Conservation (phyloP, 495 filamentous ascomycete species). For the Hyaloscypha finlandica region DNA sequence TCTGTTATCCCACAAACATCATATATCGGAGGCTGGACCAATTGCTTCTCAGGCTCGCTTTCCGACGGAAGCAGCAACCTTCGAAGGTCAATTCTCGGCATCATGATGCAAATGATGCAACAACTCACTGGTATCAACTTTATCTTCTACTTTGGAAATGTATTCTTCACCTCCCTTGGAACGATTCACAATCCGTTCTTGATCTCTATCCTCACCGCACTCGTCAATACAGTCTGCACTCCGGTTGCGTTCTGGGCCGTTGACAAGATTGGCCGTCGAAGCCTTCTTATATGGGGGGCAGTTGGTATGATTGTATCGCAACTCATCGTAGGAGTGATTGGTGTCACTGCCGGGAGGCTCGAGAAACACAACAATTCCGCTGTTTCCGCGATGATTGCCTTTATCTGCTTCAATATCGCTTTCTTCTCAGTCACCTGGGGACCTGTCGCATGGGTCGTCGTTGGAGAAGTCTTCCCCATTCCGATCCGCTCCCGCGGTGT, state of each 20-base stretch:
- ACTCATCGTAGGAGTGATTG: slow-evolving; percentile 80
- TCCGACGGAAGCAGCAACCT: slow-evolving; percentile 58
- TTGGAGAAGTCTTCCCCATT: slow-evolving; percentile 85
- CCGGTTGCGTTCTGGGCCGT: slow-evolving; percentile 81
- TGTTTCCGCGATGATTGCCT: slow-evolving; percentile 71
- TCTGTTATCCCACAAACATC: slow-evolving; percentile 56
- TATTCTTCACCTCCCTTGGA: slow-evolving; percentile 71
- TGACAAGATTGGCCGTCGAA: slow-evolving; percentile 78
- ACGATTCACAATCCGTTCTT: slow-evolving; percentile 76
- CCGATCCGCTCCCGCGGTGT: slow-evolving; percentile 81
- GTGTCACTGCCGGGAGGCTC: slow-evolving; percentile 58
- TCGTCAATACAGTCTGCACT: slow-evolving; percentile 83
- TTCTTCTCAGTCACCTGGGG: slow-evolving; percentile 81
- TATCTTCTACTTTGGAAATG: slow-evolving; percentile 87
- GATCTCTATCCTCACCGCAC: slow-evolving; percentile 76
- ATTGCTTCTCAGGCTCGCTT: slow-evolving; percentile 59
- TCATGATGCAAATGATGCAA: slow-evolving; percentile 71
- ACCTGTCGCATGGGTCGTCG: slow-evolving; percentile 71
- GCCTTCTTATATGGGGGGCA: slow-evolving; percentile 78
- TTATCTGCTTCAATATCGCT: slow-evolving; percentile 72
- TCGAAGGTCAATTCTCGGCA: slow-evolving; percentile 50
- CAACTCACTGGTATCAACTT: slow-evolving; percentile 80
- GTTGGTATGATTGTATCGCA: slow-evolving; percentile 80
- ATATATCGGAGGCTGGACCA: slow-evolving; percentile 63
- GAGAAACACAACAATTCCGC: slow-evolving; percentile 35